Evolutionary conservation across 352 stramenopile species (phyloP), one percentile per base, ranked within the genome.

Genomic region (Globisporangium okanoganense): DNA sequence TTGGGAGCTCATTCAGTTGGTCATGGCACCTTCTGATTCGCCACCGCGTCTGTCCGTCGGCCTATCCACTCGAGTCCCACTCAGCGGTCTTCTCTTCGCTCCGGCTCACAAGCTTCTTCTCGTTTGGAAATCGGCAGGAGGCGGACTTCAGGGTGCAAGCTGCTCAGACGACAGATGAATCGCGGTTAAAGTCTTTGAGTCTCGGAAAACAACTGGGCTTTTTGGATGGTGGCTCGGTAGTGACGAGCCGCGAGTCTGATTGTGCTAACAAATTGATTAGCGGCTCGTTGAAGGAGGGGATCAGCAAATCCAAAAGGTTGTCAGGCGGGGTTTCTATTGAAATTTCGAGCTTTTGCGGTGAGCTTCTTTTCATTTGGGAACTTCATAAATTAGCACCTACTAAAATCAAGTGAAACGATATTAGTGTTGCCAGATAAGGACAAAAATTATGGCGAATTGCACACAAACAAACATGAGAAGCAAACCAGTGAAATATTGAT

Each of bases 221-320:
- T 31, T 50, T 40, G 35, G 12, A 25, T 48, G 40, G 4, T 18
- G 41, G 5, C 36, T 18, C 1, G 10, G 9, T 43, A 27, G 16
- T 52, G 45, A 52, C 45, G 45, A 52, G 45, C 45, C 22, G 18
- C 45, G 12, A 18, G 12, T 22, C 10, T 52, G 45, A 52, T 52
- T 52, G 45, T 52, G 45, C 45, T 52, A 52, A 52, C 45, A 52
- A 52, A 35, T 22, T 52, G 45, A 52, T 52, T 52, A 52, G 45
- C 45, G 22, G 5, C 22, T 51, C 22, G 16, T 51, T 51, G 45
- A 36, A 52, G 45, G 24, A 51, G 22, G 12, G 12, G 12, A 10
- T 43, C 13, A n/a, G 20, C 24, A 33, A 51, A 51, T 51, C 45
- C 36, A 52, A 24, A n/a, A n/a, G n/a, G n/a, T n/a, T n/a, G n/a